Conservation (phyloP, 176 grass and related monocot genomes). For the Cocos nucifera region DNA sequence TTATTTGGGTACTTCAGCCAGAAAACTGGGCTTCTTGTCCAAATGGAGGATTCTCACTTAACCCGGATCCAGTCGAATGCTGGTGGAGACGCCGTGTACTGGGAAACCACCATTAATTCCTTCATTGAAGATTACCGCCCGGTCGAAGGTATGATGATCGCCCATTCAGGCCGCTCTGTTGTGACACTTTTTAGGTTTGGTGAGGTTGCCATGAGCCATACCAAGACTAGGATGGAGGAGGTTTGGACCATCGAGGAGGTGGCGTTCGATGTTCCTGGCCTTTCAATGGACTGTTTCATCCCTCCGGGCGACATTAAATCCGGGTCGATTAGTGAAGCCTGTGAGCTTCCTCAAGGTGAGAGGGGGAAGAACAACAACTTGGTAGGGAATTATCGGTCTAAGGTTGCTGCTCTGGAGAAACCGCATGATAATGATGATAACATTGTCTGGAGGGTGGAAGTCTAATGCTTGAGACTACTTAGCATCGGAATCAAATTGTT, state of each 20-base stretch:
- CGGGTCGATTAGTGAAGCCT: constrained; percentile 11
- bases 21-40: constrained; percentile 16
- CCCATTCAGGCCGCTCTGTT: constrained; percentile 15
- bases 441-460: constrained; percentile 5
- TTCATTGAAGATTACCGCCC: constrained; percentile 12
- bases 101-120: constrained; percentile 19
- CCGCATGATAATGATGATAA: not conserved
- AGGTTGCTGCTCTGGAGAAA: constrained; percentile 12
- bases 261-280: constrained; percentile 15
- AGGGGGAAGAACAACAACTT: constrained; percentile 7
- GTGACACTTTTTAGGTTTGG: constrained; percentile 19
- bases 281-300: constrained; percentile 20
- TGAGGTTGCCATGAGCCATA: constrained; percentile 17
- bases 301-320: constrained; percentile 11
- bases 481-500: constrained; percentile 6
- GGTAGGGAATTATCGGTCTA: constrained; percentile 6
- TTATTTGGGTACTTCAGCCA: constrained; percentile 21
- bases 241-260: constrained; percentile 20
- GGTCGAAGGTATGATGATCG: constrained; percentile 19
- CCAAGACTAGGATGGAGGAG: constrained; percentile 21
- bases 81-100: constrained; percentile 13
- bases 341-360: constrained; percentile 14
- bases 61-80: constrained; percentile 9
- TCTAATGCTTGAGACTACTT: not conserved
- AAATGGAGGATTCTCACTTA: constrained; percentile 18